Evolutionary conservation across 495 filamentous ascomycete genomes (phyloP).

Genomic region (Penicillium ochrochloron): DNA sequence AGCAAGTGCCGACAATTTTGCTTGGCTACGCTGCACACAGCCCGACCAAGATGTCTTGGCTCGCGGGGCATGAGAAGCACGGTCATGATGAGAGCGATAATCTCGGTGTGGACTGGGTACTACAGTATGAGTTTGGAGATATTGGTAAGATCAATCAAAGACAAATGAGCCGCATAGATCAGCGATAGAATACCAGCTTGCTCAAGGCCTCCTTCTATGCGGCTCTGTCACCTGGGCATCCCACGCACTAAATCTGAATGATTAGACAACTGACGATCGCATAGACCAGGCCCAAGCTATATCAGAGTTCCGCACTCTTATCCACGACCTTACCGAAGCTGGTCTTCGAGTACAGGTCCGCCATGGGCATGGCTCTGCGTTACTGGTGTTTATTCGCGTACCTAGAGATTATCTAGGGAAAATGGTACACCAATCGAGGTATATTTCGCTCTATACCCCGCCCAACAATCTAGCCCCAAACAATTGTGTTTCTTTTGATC

Average conservation of each 20-base stretch:
- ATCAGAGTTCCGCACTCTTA: conserved; percentile 73
- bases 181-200: not conserved
- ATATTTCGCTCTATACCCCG: not conserved
- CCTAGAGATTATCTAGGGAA: conserved; percentile 46
- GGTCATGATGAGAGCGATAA: conserved; percentile 40
- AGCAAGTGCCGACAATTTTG: not conserved
- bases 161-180: not conserved
- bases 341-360: conserved; percentile 86
- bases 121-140: conserved; percentile 46
- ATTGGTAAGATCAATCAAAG: conserved; percentile 29
- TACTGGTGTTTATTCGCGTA: conserved; percentile 81
- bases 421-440: conserved; percentile 69
- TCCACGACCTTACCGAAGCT: conserved; percentile 69
- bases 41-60: conserved; percentile 32
- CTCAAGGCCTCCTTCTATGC: not conserved
- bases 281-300: conserved; percentile 70
- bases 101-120: conserved; percentile 50
- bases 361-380: conserved; percentile 71
- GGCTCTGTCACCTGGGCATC: not conserved
- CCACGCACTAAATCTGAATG: not conserved
- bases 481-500: not conserved
- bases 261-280: conserved; percentile 19
- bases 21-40: not conserved
- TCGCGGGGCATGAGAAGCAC: conserved; percentile 29
- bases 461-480: too few species aligned